Conservation (phyloP, 768 basidiomycete genomes). For the Leccinellum luteum region DNA sequence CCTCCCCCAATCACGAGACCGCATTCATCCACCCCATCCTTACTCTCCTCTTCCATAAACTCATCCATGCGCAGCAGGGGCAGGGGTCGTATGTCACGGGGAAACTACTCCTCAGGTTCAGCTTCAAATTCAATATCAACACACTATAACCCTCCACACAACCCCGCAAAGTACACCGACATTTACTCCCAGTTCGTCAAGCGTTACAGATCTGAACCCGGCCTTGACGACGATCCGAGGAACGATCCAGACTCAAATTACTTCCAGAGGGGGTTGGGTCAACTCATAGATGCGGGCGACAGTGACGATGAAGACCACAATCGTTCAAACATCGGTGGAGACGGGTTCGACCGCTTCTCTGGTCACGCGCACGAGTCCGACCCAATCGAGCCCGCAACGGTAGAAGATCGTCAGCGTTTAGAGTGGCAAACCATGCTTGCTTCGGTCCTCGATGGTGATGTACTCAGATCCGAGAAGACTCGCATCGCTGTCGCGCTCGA, state of each 20-base stretch:
- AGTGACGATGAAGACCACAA: slow-evolving; percentile 74
- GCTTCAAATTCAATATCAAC: slow-evolving; percentile 27
- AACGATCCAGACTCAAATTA: slow-evolving; percentile 85
- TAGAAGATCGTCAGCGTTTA: slow-evolving; percentile 75
- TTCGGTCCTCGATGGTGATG: slow-evolving; percentile 91
- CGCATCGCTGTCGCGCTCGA: slow-evolving; percentile 82
- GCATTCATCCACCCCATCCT: slow-evolving; percentile 18
- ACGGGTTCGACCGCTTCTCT: slow-evolving; percentile 50
- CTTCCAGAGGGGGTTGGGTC: slow-evolving; percentile 68
- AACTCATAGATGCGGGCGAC: slow-evolving; percentile 64
- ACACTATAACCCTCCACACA: slow-evolving; percentile 30
- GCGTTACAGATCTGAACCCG: slow-evolving; percentile 67
- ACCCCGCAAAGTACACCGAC: slow-evolving; percentile 47
- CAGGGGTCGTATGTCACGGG: slow-evolving; percentile 32
- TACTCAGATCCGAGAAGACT: slow-evolving; percentile 92
- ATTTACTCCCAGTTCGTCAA: slow-evolving; percentile 80
- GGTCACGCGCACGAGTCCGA: slow-evolving; percentile 59
- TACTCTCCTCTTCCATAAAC: slow-evolving; percentile 30
- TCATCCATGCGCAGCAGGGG: slow-evolving; percentile 30
- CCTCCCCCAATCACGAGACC: slow-evolving; percentile 33
- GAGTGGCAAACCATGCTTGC: slow-evolving; percentile 97
- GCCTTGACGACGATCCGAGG: slow-evolving; percentile 62
- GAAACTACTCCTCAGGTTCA: slow-evolving; percentile 28
- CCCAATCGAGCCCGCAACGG: slow-evolving; percentile 61
- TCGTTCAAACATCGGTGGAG: slow-evolving; percentile 40